phyloP scores from a whole-genome alignment of 164 flowering plant genomes.

The Amborella trichopoda region DNA sequence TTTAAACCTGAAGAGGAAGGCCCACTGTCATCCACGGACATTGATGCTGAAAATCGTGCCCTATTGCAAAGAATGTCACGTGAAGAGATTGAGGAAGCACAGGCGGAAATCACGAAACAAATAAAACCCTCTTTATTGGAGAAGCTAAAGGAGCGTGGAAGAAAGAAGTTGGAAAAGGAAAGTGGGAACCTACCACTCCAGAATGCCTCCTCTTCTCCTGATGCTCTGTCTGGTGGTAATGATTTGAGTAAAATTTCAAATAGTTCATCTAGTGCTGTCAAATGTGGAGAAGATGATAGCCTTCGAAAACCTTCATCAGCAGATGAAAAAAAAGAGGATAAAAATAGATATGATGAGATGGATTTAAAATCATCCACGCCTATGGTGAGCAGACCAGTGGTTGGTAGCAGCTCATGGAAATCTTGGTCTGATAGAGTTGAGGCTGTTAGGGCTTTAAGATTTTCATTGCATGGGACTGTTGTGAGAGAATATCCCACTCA shows the following conservation, averaged over 20 bases:
- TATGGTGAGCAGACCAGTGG: too few species aligned
- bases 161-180: constrained; percentile 36
- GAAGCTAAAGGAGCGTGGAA: constrained; percentile 44
- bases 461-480: constrained; percentile 67
- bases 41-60: constrained; percentile 78
- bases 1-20: constrained; percentile 14
- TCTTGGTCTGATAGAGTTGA: constrained; percentile 87
- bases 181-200: constrained; percentile 1
- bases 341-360: too few species aligned
- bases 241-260: too few species aligned
- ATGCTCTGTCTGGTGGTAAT: too few species aligned
- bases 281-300: too few species aligned
- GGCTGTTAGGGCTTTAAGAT: constrained; percentile 57
- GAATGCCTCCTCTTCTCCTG: too few species aligned
- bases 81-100: constrained; percentile 75
- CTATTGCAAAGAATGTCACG: constrained; percentile 52
- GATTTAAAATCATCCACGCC: too few species aligned
- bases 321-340: too few species aligned
- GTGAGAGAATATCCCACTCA: too few species aligned
- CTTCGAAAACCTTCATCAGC: too few species aligned
- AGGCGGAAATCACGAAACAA: constrained; percentile 65
- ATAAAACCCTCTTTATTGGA: constrained; percentile 46
- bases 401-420: constrained; percentile 37
- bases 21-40: constrained; percentile 35
- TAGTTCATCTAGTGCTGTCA: too few species aligned